Base-by-base conservation (phyloP, 1,284 basidiomycete genomes). In the Hypsizygus ulmarius region DNA sequence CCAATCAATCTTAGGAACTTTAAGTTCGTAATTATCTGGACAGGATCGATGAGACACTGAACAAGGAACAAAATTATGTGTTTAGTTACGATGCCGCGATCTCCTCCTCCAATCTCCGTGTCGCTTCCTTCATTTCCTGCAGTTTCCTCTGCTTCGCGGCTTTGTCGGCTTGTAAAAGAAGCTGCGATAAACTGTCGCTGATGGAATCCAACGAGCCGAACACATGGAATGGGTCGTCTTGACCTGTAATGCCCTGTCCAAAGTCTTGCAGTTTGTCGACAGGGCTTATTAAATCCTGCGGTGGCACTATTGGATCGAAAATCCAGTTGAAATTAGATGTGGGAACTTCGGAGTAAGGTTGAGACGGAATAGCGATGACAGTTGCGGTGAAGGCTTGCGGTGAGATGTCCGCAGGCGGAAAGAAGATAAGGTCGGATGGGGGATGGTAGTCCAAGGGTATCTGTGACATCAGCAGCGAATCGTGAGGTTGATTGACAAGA, bases 81-180 rank as follows among this genome's bases (percentile, higher is more conserved):
- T 11, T 28, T 39, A 29, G 38, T 28, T 6, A 45, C 36, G 43
- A 38, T 25, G n/a, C 27, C 5, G 36, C 35, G 12, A 45, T 38
- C 36, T 45, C 28, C 36, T 45, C 36, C 36, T 45, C 43, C 28
- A 45, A 19, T 3, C 14, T 14, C 8, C 43, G 43, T 29, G 36
- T 39, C 16, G 25, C 43, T 28, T 45, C 43, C 25, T 39, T 45
- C 43, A 45, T 45, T 8, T 12, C 36, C 4, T n/a, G 12, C 12
- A 45, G 35, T 10, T 16, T 12, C 5, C 19, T 33, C 27, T 38
- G 21, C 28, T 36, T 45, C 9, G 25, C 43, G 12, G 28, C 43
- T 18, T 45, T 45, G n/a, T 30, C 29, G 6, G 28, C 36, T 5
- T 5, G 21, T 30, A n/a, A 5, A 14, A 29, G 10, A 7, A 14